Evolutionary conservation across 257 asterid genomes (phyloP).

Genomic region (Solanum paucissectum): DNA sequence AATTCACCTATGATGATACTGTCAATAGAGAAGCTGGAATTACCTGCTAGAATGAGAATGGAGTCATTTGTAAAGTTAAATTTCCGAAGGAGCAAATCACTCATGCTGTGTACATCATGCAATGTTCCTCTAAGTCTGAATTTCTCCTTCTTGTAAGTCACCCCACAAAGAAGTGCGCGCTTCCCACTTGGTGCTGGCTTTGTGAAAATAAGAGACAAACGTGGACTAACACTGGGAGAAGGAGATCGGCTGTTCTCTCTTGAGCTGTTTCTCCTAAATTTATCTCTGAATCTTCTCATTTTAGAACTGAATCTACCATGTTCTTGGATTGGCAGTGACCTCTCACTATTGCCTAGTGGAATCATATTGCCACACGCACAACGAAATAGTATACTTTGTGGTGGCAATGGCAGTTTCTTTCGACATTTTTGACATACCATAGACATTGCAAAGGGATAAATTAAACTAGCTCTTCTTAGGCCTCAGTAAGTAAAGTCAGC

Average conservation of each 20-base stretch:
- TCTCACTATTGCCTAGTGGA: neutral
- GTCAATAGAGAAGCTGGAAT: neutral
- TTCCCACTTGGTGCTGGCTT: constrained; percentile 23
- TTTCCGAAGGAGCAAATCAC: constrained; percentile 11
- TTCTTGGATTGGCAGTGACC: neutral
- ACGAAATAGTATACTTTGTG: neutral
- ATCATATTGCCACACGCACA: constrained; percentile 1
- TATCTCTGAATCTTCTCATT: neutral
- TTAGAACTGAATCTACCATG: constrained; percentile 3
- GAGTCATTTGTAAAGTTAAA: constrained; percentile 22
- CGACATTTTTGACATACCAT: constrained; percentile 9
- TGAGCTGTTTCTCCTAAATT: constrained; percentile 3
- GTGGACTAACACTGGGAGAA: neutral
- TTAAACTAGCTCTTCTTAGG: neutral
- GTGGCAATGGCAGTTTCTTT: neutral
- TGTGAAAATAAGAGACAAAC: neutral
- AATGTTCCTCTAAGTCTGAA: constrained; percentile 39
- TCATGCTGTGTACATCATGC: constrained; percentile 32
- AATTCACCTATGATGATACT: neutral
- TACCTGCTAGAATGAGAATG: constrained; percentile 61
- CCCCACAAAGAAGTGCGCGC: constrained; percentile 55
- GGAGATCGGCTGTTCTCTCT: neutral
- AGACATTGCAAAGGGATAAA: neutral
- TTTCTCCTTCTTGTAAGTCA: constrained; percentile 44
- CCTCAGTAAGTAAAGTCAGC: neutral